Conservation (phyloP, 2,329 filamentous ascomycete species). For the Calonectria pseudoreteaudii region DNA sequence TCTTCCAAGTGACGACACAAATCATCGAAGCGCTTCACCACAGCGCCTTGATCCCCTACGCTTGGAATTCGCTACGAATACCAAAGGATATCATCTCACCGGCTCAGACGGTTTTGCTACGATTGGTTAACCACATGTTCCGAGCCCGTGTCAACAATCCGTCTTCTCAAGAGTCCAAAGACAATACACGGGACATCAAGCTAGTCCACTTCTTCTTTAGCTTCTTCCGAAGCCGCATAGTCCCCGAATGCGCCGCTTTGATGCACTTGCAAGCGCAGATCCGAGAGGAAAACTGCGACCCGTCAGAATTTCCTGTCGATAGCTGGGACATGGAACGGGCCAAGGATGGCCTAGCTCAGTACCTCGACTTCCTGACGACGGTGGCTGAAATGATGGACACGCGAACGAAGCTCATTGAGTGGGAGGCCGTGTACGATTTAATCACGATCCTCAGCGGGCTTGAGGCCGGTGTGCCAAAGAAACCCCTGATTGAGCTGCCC, state of each 20-base stretch:
- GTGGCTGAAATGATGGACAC: conserved; percentile 87
- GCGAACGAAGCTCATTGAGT: conserved; percentile 87
- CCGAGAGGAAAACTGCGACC: conserved; percentile 77
- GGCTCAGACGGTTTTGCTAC: conserved; percentile 91
- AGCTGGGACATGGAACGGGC: conserved; percentile 98
- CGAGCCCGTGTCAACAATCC: conserved; percentile 63
- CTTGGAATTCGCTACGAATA: conserved; percentile 91
- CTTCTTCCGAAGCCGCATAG: conserved; percentile 91
- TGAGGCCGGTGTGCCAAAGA: conserved; percentile 88
- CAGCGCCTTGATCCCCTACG: conserved; percentile 89
- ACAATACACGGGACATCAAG: conserved; percentile 67
- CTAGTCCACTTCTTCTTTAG: conserved; percentile 91
- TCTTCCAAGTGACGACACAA: conserved; percentile 96
- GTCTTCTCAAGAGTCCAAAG: conserved; percentile 60
- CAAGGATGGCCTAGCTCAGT: conserved; percentile 94
- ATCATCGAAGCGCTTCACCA: conserved; percentile 94
- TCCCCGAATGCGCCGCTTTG: conserved; percentile 92
- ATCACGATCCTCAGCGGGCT: conserved; percentile 88
- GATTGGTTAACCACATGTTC: conserved; percentile 91
- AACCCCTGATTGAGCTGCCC: conserved; percentile 68
- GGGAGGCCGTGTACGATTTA: conserved; percentile 91
- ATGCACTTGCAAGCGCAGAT: conserved; percentile 96
- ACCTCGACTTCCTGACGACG: conserved; percentile 92
- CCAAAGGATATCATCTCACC: conserved; percentile 97
- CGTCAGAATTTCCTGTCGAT: conserved; percentile 92